phyloP scores from a whole-genome alignment of 2,329 filamentous ascomycete genomes.

The Colletotrichum tropicicola region DNA sequence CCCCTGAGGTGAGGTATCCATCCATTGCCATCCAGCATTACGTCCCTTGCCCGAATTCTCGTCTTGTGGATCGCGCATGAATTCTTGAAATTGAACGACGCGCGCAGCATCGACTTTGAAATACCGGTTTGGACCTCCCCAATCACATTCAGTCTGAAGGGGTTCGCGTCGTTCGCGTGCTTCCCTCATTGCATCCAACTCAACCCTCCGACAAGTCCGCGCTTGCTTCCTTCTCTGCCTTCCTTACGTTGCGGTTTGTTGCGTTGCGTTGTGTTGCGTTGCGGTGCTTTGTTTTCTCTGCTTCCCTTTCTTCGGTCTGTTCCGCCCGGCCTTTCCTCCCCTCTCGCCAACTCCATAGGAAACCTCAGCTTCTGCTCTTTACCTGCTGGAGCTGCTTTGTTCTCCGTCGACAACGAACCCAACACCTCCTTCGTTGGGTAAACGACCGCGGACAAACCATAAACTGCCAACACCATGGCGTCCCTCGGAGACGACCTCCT shows the following conservation, averaged over 20 bases:
- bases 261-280: background rate
- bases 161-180: background rate
- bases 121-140: background rate
- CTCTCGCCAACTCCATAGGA: too few species aligned
- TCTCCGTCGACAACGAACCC: too few species aligned
- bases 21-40: slow-evolving; percentile 14
- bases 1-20: background rate
- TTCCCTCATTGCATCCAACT: background rate
- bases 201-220: background rate
- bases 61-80: slow-evolving; percentile 31
- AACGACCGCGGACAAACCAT: background rate
- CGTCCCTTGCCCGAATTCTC: slow-evolving; percentile 21
- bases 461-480: slow-evolving; percentile 74
- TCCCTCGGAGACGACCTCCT: slow-evolving; percentile 95
- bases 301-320: background rate
- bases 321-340: background rate
- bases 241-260: slow-evolving; percentile 5
- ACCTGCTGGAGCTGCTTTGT: background rate
- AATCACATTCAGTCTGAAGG: background rate
- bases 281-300: background rate
- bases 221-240: slow-evolving; percentile 10
- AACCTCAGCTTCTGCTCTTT: background rate
- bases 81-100: slow-evolving; percentile 33
- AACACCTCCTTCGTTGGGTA: background rate
- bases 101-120: slow-evolving; percentile 6